These are phyloP conservation scores for Halophytophthora batemanensis DNA, from an alignment of 352 stramenopile genomes.

Conservation along the genomic window DNA sequence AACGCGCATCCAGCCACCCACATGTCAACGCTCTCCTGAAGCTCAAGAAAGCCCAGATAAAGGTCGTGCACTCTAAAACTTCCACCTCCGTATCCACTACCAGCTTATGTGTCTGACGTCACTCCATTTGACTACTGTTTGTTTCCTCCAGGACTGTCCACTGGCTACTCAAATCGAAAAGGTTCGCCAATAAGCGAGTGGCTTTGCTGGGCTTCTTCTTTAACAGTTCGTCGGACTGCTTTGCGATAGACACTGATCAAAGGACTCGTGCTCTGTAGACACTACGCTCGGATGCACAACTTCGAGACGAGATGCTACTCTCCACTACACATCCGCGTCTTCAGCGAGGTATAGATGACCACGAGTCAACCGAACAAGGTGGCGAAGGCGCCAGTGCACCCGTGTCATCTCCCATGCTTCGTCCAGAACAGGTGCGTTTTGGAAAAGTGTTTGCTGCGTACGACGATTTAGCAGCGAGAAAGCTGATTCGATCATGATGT, in stretches of 20 bases:
- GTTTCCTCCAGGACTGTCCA: constrained; percentile 17
- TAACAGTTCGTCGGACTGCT: background rate
- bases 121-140: background rate
- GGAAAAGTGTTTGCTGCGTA: too few species aligned
- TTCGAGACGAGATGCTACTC: constrained; percentile 38
- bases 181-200: constrained; percentile 12
- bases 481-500: background rate
- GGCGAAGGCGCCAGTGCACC: constrained; percentile 3
- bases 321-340: constrained; percentile 13
- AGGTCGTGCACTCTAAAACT: background rate
- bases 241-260: background rate
- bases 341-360: background rate
- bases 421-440: constrained; percentile 17
- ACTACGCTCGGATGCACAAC: constrained; percentile 32
- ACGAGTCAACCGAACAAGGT: constrained; percentile 2
- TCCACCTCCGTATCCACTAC: background rate
- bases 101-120: background rate
- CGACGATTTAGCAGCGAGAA: background rate
- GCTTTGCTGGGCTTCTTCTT: background rate
- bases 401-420: constrained; percentile 4
- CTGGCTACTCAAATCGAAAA: constrained; percentile 34
- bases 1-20: constrained; percentile 6
- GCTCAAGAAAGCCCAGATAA: constrained; percentile 13
- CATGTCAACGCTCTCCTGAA: constrained; percentile 18
- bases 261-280: constrained; percentile 10